Evolutionary conservation across 176 grass and related monocot species (phyloP), one percentile per base, ranked within the genome.

Genomic region (Carex littledalei): DNA sequence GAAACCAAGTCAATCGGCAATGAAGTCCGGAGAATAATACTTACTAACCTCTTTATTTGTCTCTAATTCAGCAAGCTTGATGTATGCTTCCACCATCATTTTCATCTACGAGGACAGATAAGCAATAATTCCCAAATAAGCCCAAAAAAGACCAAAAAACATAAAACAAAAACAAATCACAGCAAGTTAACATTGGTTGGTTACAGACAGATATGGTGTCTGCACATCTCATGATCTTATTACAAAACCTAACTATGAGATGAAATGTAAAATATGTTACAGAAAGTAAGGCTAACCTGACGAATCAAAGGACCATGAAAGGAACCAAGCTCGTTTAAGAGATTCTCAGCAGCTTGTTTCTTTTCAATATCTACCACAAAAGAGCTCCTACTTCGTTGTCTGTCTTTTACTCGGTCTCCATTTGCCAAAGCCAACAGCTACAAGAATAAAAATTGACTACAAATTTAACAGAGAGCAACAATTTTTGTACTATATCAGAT

Each of bases 301-400:
- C 66, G 63, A 92, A 97, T 92, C 50, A 97, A 82, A 92, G 94
- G 54, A 86, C 92, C 90, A 86, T 94, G 94, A 90, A n/a, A 85
- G 72, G 90, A 91, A 82, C 86, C 88, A 84, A 97, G 86, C 73
- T 94, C 92, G 78, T 90, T 94, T 21, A 97, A 90, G 67, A 97
- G 71, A 91, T 97, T 97, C 84, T 97, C 94, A 58, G 94, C 92
- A 91, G 94, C 92, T 32, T 89, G 87, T 83, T 97, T 97, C 86
- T 97, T 97, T 31, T 97, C 94, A 87, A 91, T 92, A 88, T 97
- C 94, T 67, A 97, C 94, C 89, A 97, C 56, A 84, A 97, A 97
- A 79, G 94, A 97, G 79, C 89, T 92, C 87, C 92, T 88, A 87
- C 90, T 97, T 73, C 90, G 84, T 90, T 94, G 94, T 85, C 88